These are phyloP conservation scores for Venturiaceae sp. DNA, from an alignment of 2,329 filamentous ascomycete genomes.

Conservation along the genomic window DNA sequence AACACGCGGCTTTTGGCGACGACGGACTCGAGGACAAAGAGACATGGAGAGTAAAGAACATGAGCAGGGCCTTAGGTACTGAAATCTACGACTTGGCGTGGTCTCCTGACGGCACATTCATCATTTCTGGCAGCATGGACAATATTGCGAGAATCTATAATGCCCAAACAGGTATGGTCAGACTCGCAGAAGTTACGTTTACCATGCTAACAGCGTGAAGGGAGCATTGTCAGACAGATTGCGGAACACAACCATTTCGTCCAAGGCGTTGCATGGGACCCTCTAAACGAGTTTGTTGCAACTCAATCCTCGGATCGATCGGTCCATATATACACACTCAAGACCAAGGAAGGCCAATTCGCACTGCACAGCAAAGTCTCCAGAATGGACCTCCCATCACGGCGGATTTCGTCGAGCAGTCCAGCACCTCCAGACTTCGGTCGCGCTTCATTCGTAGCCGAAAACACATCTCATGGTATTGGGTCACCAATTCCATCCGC, in stretches of 20 bases:
- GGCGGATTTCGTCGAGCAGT: conserved; percentile 83
- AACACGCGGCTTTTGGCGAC: conserved; percentile 60
- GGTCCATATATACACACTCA: conserved; percentile 93
- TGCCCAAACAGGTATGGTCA: conserved; percentile 65
- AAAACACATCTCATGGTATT: conserved; percentile 46
- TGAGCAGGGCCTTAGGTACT: conserved; percentile 89
- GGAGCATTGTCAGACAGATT: conserved; percentile 74
- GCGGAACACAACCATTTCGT: conserved; percentile 98
- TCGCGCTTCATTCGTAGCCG: conserved; percentile 52
- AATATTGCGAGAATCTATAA: conserved; percentile 97
- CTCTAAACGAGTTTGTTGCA: conserved; percentile 93
- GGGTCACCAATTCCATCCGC: conserved; percentile 84
- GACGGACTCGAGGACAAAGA: conserved; percentile 89
- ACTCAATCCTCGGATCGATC: conserved; percentile 97
- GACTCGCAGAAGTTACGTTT: conserved; percentile 9
- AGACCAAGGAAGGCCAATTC: conserved; percentile 93
- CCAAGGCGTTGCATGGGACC: conserved; percentile 97
- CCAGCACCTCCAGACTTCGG: conserved; percentile 80
- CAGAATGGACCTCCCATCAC: conserved; percentile 83
- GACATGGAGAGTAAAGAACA: conserved; percentile 92
- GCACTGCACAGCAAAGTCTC: conserved; percentile 68
- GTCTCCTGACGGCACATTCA: conserved; percentile 94
- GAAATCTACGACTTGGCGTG: conserved; percentile 98
- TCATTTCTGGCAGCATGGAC: conserved; percentile 99
- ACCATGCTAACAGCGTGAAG: conserved; percentile 21